A percentile compares a stretch with the other conserved stretches of the same genome.
phyloP scores from a whole-genome alignment of 805 yeast genomes.

The Candida krabiensis region DNA sequence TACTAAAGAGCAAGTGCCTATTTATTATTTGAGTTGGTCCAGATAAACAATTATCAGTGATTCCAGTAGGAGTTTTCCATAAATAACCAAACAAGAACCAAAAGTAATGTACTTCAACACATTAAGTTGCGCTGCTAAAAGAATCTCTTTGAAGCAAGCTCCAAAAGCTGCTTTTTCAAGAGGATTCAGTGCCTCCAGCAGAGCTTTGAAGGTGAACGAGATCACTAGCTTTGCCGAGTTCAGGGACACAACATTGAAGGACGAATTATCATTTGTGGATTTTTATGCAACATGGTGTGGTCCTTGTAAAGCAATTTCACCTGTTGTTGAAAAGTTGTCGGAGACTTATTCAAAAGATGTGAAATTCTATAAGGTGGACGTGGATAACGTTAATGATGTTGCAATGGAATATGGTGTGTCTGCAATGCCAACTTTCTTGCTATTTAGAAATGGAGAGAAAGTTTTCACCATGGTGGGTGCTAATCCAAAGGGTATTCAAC shows the following conservation, averaged over 20 bases:
- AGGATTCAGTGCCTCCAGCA: conserved; percentile 11
- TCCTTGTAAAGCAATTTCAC: conserved; percentile 74
- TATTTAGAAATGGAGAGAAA: conserved; percentile 60
- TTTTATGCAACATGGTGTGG: conserved; percentile 78
- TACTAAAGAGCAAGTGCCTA: too few relatives aligned
- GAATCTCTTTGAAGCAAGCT: background rate
- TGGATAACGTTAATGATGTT: conserved; percentile 59
- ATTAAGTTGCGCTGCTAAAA: background rate
- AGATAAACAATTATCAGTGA: too few relatives aligned
- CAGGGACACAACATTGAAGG: conserved; percentile 31
- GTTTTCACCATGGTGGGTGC: conserved; percentile 68
- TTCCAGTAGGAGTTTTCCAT: too few relatives aligned
- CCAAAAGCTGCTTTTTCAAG: conserved; percentile 7
- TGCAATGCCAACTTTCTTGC: conserved; percentile 76
- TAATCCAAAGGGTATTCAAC: conserved; percentile 39
- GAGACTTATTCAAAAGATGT: conserved; percentile 46
- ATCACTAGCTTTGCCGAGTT: conserved; percentile 36
- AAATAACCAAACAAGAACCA: background rate
- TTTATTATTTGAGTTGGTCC: too few relatives aligned
- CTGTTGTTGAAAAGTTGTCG: conserved; percentile 46
- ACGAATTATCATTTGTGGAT: conserved; percentile 55
- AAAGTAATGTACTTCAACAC: too few relatives aligned
- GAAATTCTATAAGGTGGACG: conserved; percentile 68
- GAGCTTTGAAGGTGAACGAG: conserved; percentile 31
- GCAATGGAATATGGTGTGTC: conserved; percentile 61